These are phyloP conservation scores for Oryza glumipatula DNA, from an alignment of 176 grass and related monocot genomes.

Conservation along the genomic window DNA sequence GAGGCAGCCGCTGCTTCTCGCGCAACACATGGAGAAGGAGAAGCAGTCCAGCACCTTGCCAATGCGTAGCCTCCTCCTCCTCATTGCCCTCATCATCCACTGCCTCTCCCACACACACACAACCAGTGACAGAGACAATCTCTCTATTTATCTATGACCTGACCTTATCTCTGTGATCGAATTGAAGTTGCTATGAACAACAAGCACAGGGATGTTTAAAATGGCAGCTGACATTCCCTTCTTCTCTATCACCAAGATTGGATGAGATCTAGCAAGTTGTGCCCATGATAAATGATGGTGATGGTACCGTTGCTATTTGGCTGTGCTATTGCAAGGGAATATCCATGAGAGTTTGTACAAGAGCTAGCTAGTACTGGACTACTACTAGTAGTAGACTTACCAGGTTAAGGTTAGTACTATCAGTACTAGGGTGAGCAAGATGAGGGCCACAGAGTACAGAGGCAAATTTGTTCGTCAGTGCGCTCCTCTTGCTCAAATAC, in stretches of 20 bases:
- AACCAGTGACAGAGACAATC: background rate
- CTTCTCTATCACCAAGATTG: background rate
- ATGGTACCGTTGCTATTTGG: constrained; percentile 3
- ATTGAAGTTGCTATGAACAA: background rate
- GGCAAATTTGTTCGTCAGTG: background rate
- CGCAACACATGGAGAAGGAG: constrained; percentile 34
- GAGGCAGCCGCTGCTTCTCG: constrained; percentile 10
- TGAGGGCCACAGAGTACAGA: background rate
- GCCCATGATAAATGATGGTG: constrained; percentile 37
- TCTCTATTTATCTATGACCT: background rate
- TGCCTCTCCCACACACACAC: background rate
- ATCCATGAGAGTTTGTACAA: constrained; percentile 15
- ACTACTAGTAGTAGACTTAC: background rate
- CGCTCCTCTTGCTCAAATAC: background rate
- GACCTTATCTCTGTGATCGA: background rate
- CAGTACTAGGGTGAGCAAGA: background rate
- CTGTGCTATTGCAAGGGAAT: background rate
- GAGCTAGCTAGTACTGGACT: background rate
- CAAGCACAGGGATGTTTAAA: background rate
- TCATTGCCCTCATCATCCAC: constrained; percentile 30
- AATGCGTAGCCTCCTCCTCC: constrained; percentile 43
- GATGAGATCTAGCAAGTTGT: constrained; percentile 39
- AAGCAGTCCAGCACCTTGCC: constrained; percentile 50
- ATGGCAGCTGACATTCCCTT: background rate
- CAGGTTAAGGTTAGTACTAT: constrained; percentile 18